Percentiles rank a stretch among this genome's conserved stretches.
Evolutionary conservation across 768 basidiomycete genomes (phyloP).

Genomic region (Erythrobasidium yunnanense): DNA sequence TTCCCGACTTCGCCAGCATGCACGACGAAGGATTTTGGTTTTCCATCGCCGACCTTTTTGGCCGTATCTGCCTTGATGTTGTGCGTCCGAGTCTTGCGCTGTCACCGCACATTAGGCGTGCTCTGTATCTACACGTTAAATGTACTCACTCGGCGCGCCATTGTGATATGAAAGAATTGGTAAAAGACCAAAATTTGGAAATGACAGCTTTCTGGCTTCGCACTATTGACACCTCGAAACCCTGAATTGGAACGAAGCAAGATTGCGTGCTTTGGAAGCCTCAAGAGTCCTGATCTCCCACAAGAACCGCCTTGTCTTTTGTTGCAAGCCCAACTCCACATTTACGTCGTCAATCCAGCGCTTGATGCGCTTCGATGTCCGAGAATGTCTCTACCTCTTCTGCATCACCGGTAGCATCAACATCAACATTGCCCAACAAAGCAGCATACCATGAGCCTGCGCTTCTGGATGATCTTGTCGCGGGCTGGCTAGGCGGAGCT

Average conservation of each 20-base stretch:
- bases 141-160: slow-evolving; percentile 7
- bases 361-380: slow-evolving; percentile 2
- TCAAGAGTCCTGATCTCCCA: too few relatives aligned
- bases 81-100: slow-evolving; percentile 37
- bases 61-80: slow-evolving; percentile 22
- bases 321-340: too few relatives aligned
- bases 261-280: too few relatives aligned
- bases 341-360: too few relatives aligned
- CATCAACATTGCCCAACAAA: neutral
- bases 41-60: slow-evolving; percentile 9
- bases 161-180: too few relatives aligned
- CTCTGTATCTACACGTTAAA: neutral
- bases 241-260: too few relatives aligned
- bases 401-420: neutral
- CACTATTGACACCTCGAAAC: too few relatives aligned
- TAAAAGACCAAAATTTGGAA: too few relatives aligned
- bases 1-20: slow-evolving; percentile 88
- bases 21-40: slow-evolving; percentile 77
- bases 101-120: neutral
- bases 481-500: slow-evolving; percentile 29
- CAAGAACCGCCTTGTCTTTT: too few relatives aligned
- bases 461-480: slow-evolving; percentile 14
- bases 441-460: slow-evolving; percentile 10
- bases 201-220: too few relatives aligned
- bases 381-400: neutral